Conservation (phyloP, 23 red algal species). For the Chondrus crispus region DNA sequence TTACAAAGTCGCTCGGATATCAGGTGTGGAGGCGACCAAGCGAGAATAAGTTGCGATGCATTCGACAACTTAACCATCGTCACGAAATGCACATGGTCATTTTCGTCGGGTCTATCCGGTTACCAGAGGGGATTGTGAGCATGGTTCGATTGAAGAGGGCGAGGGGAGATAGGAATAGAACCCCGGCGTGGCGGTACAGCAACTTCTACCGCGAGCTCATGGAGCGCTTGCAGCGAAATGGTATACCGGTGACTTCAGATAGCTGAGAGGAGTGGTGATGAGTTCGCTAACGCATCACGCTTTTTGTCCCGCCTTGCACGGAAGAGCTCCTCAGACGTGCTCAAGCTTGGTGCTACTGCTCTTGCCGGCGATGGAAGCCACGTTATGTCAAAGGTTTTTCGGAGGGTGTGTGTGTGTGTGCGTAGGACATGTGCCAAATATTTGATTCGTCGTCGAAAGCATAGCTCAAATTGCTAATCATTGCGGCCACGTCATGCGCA, state of each 20-base stretch:
- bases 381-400: no score
- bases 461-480: no score
- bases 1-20: conserved; percentile 26
- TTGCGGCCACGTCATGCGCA: no score
- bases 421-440: no score
- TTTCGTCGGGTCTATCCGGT: neutral
- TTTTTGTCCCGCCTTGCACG: no score
- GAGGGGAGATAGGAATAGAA: conserved; percentile 34
- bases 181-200: conserved; percentile 13
- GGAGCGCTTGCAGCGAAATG: conserved; percentile 17
- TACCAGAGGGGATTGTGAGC: conserved; percentile 18
- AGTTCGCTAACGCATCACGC: no score
- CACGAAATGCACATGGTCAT: conserved; percentile 49
- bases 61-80: neutral
- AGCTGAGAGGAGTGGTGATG: neutral
- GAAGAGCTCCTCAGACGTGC: no score
- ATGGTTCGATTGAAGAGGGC: conserved; percentile 38
- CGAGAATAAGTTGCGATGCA: conserved; percentile 55
- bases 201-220: conserved; percentile 29
- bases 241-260: neutral
- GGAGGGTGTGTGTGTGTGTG: no score
- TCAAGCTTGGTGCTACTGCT: no score
- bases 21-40: conserved; percentile 38
- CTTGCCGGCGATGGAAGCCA: no score
- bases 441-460: no score